Evolutionary conservation across 495 filamentous ascomycete species (phyloP).

Genomic region (Penicillium paxilli): DNA sequence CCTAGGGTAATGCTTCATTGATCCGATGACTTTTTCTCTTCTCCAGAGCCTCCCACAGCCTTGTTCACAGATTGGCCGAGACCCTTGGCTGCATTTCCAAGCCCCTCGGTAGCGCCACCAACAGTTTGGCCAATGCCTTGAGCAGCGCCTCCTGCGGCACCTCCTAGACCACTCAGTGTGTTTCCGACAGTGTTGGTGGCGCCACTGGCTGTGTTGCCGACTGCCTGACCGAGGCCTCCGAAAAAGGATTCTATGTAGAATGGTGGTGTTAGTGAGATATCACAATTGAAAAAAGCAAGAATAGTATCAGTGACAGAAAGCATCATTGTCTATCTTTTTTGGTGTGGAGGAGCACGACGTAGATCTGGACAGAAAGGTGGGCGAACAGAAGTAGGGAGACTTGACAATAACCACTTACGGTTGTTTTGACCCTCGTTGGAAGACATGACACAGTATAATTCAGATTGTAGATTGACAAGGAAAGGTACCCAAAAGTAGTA

Average conservation of each 20-base stretch:
- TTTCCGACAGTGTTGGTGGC: constrained; percentile 20
- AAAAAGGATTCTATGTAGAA: constrained; percentile 13
- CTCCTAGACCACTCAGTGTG: constrained; percentile 17
- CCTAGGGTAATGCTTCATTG: background rate
- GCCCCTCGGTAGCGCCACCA: constrained; percentile 15
- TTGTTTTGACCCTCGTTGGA: constrained; percentile 5
- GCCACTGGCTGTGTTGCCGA: constrained; percentile 20
- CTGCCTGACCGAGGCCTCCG: constrained; percentile 15
- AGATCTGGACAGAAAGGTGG: background rate
- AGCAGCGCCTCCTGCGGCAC: constrained; percentile 16
- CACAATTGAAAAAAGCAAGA: background rate
- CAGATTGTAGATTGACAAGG: no score
- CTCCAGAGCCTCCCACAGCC: background rate
- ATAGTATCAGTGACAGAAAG: background rate
- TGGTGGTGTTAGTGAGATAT: background rate
- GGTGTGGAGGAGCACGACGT: no score
- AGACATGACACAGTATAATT: constrained; percentile 1
- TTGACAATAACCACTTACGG: background rate
- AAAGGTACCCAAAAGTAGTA: no score
- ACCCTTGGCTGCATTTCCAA: constrained; percentile 23
- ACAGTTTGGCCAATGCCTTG: constrained; percentile 24
- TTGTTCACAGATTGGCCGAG: constrained; percentile 18
- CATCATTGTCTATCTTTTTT: background rate
- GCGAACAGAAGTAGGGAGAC: no score
- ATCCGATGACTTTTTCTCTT: background rate